These are phyloP conservation scores for Saccharata proteae DNA, from an alignment of 2,329 filamentous ascomycete species.

Conservation along the genomic window DNA sequence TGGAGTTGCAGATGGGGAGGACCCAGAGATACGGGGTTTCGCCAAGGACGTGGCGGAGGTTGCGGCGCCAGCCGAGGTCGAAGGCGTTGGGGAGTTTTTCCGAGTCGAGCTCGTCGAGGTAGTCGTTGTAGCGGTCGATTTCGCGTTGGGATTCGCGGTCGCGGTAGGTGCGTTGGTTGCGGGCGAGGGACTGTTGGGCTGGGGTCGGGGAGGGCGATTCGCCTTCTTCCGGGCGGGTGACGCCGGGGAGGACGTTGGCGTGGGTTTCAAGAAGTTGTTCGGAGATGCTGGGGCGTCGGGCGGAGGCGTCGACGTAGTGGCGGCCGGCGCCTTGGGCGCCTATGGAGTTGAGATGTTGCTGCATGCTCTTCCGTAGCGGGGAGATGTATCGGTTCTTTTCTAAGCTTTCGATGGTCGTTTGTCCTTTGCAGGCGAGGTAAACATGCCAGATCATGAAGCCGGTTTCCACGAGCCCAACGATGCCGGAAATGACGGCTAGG, in stretches of 20 bases:
- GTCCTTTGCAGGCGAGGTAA: slow-evolving; percentile 61
- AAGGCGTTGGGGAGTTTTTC: slow-evolving; percentile 87
- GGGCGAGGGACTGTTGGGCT: slow-evolving; percentile 32
- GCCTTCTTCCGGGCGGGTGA: slow-evolving; percentile 72
- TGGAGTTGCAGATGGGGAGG: slow-evolving; percentile 72
- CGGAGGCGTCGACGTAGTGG: slow-evolving; percentile 25
- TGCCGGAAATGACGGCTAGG: slow-evolving; percentile 73
- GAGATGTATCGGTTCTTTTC: slow-evolving; percentile 93
- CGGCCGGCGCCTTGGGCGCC: no score
- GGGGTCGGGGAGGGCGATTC: slow-evolving; percentile 35
- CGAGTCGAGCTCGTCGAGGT: slow-evolving; percentile 82
- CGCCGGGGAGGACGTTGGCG: slow-evolving; percentile 66
- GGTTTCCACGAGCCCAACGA: slow-evolving; percentile 78
- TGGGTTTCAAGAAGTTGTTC: slow-evolving; percentile 73
- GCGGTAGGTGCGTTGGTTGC: slow-evolving; percentile 19
- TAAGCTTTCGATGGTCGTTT: slow-evolving; percentile 92
- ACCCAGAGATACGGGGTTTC: slow-evolving; percentile 60
- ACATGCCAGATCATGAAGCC: slow-evolving; percentile 92
- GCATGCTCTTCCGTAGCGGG: slow-evolving; percentile 59
- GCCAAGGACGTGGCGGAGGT: slow-evolving; percentile 74
- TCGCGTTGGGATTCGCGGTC: slow-evolving; percentile 40
- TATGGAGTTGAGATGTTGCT: slow-evolving; percentile 42
- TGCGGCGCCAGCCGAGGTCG: slow-evolving; percentile 72
- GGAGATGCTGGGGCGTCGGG: slow-evolving; percentile 29
- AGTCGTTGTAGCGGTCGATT: slow-evolving; percentile 59